Base-by-base conservation (phyloP, 805 yeast species). In the Candida patagonica region DNA sequence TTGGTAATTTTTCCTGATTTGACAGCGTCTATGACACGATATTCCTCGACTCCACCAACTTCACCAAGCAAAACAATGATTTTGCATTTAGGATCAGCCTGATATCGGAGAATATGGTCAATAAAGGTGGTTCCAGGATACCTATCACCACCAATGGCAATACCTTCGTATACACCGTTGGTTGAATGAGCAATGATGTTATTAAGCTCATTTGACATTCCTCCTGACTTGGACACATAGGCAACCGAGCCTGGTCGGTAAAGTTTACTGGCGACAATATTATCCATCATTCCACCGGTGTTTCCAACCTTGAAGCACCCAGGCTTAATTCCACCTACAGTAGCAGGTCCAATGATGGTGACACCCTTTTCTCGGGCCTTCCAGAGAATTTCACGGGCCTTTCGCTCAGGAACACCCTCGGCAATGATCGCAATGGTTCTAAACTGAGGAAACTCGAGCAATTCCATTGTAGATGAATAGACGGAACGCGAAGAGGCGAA, bases 101-200 rank as follows among this genome's bases (percentile, higher is more conserved):
- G 69, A 70, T 68, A 76, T 52, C 80, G 73, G 45, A 77, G 65
- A 57, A 76, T 71, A 55, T 78, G 82, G 62, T 76, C 82, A 46
- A 76, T 76, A 63, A 76, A 76, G 55, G 79, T 74, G 50, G 82
- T 76, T 52, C 81, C 81, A 45, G 82, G 82, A 70, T 76, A 76
- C 49, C 82, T 74, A 65, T 76, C 82, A 60, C 82, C 82, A 47
- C 82, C 82, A 69, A 76, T 76, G 53, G 82, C 82, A 48, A 76
- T 70, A 51, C 80, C 82, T 60, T 66, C 71, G 51, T 66, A 67
- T 16, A 66, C 71, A 49, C 71, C 71, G 46, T 66, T 62, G 43
- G 71, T 66, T 42, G 60, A 61, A 43, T 66, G 66, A 21, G 67
- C 44, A 43, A 66, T 66, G 53, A 66, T 66, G 59, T 66, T 66